Percentiles rank a stretch among this genome's conserved stretches.
Evolutionary conservation across 345 rosid species (phyloP).

Genomic region (Mangifera indica): DNA sequence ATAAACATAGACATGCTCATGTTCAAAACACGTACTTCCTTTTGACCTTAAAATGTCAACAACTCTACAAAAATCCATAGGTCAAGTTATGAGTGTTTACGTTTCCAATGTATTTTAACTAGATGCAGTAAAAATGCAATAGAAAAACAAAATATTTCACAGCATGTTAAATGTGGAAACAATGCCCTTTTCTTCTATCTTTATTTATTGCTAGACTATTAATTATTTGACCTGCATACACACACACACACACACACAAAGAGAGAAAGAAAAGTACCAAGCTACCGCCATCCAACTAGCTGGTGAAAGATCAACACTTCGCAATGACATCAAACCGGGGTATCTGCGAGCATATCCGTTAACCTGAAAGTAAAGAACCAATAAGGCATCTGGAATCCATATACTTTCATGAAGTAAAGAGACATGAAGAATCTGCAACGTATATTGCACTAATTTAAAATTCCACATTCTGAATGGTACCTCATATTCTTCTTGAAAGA

Average conservation of each 20-base stretch:
- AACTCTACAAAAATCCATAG: not conserved
- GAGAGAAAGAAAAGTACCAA: conserved; percentile 50
- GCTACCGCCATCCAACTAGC: conserved; percentile 99
- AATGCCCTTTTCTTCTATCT: not conserved
- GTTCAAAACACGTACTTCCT: not conserved
- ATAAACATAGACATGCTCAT: not conserved
- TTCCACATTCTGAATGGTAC: not conserved
- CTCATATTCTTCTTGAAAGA: conserved; percentile 19
- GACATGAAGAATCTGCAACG: conserved; percentile 10
- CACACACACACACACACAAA: not conserved
- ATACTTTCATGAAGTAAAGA: not conserved
- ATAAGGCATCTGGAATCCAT: conserved; percentile 22
- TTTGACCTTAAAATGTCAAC: not conserved
- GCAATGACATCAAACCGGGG: conserved; percentile 83
- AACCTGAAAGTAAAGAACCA: conserved; percentile 49
- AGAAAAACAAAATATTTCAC: not conserved
- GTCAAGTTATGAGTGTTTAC: not conserved
- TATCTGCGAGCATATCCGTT: conserved; percentile 65
- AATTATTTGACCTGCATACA: not conserved
- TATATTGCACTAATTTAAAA: conserved; percentile 14
- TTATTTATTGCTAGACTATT: conserved; percentile 8
- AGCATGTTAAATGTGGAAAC: not conserved
- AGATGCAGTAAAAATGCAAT: not conserved
- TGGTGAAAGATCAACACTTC: conserved; percentile 98
- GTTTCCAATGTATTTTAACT: not conserved